Conservation (phyloP, 352 stramenopile genomes). For the Phytophthora citricola region DNA sequence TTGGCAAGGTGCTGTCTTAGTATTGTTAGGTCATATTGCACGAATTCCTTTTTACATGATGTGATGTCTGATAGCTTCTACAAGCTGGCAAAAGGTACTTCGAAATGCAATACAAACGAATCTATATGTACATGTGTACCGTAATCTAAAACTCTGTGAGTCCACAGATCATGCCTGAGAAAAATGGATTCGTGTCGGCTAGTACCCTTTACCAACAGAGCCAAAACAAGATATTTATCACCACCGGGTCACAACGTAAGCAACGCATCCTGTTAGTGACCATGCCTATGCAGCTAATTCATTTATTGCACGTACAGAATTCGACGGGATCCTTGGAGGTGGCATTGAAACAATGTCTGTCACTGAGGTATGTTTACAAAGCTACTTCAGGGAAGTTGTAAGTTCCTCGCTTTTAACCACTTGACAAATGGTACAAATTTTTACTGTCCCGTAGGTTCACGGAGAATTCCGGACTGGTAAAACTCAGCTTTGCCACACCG, state of each 20-base stretch:
- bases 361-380: conserved; percentile 74
- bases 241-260: conserved; percentile 76
- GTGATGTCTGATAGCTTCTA: conserved; percentile 49
- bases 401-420: conserved; percentile 1
- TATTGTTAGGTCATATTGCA: background rate
- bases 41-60: background rate
- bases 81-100: conserved; percentile 76
- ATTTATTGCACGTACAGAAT: conserved; percentile 40
- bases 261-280: background rate
- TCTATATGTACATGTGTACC: background rate
- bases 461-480: conserved; percentile 96
- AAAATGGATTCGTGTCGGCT: conserved; percentile 76
- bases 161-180: conserved; percentile 69
- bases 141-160: background rate
- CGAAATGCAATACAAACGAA: background rate
- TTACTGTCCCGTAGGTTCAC: conserved; percentile 65
- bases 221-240: conserved; percentile 82
- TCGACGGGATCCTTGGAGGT: conserved; percentile 88
- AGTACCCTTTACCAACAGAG: conserved; percentile 72
- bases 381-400: background rate
- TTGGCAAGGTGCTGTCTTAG: conserved; percentile 67
- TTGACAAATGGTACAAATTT: background rate
- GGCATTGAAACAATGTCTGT: conserved; percentile 92
- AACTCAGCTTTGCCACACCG: conserved; percentile 94
- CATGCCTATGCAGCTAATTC: too few relatives aligned